Evolutionary conservation across 192 early-diverging fungal genomes (phyloP).

Genomic region (Funneliformis geosporum): DNA sequence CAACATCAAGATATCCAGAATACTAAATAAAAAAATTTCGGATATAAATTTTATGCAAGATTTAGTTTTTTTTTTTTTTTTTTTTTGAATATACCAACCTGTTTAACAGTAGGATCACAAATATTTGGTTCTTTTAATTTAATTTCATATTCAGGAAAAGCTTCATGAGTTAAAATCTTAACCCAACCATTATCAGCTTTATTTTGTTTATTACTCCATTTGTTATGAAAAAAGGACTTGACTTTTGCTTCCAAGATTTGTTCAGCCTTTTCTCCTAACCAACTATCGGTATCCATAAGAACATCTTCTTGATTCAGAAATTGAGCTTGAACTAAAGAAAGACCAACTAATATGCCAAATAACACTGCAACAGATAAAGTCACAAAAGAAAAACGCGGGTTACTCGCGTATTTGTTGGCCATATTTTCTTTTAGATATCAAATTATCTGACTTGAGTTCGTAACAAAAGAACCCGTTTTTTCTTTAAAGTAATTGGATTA

Average conservation of each 20-base stretch:
- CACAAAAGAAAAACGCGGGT: not conserved
- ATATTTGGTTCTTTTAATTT: slow-evolving; percentile 75
- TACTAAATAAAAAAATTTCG: slow-evolving; percentile 46
- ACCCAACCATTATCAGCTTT: slow-evolving; percentile 7
- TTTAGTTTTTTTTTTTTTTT: not conserved
- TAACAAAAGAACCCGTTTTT: not conserved
- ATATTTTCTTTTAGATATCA: not conserved
- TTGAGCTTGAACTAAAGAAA: not conserved
- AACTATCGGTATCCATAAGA: not conserved
- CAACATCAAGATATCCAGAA: slow-evolving; percentile 75
- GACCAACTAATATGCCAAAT: not conserved
- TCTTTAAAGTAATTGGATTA: too few species aligned
- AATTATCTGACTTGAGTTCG: not conserved
- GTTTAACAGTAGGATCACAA: slow-evolving; percentile 86
- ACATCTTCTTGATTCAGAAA: not conserved
- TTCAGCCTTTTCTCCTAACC: not conserved
- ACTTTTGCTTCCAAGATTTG: not conserved
- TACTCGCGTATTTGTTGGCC: not conserved
- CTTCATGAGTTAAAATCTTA: slow-evolving; percentile 54
- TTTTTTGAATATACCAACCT: slow-evolving; percentile 50
- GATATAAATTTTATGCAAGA: not conserved
- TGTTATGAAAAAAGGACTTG: not conserved
- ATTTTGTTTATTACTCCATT: not conserved
- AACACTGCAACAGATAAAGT: not conserved
- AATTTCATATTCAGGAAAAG: slow-evolving; percentile 73